Percentiles rank a stretch among this genome's conserved stretches.
phyloP scores from a whole-genome alignment of 2,329 filamentous ascomycete species.

The Exserohilum rostratum region DNA sequence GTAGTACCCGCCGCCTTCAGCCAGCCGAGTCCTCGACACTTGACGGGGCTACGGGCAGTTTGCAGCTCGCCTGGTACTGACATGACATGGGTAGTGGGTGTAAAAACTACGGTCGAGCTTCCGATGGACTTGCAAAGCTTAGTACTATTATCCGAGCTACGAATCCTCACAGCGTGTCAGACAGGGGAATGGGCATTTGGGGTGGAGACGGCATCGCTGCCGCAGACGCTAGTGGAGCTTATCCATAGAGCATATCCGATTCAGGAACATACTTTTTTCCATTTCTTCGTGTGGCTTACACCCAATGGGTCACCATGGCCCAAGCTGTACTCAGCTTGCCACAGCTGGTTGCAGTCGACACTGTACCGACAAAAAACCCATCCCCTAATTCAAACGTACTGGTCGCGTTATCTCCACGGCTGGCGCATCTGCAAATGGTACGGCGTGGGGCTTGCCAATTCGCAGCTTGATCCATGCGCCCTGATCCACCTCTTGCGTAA shows the following conservation, averaged over 20 bases:
- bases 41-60: neutral
- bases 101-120: neutral
- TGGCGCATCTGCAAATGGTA: slow-evolving; percentile 74
- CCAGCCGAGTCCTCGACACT: neutral
- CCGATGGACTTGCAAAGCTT: neutral
- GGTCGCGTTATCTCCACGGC: slow-evolving; percentile 63
- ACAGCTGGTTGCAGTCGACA: too few relatives aligned
- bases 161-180: neutral
- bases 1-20: neutral
- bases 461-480: slow-evolving; percentile 64
- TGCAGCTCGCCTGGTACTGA: too few relatives aligned
- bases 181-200: slow-evolving; percentile 3
- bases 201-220: slow-evolving; percentile 11
- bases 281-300: slow-evolving; percentile 10
- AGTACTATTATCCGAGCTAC: neutral
- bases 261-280: slow-evolving; percentile 8
- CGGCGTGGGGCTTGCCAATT: slow-evolving; percentile 75
- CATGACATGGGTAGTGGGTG: too few relatives aligned
- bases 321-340: neutral
- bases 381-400: slow-evolving; percentile 18
- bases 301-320: neutral
- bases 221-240: slow-evolving; percentile 9
- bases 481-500: slow-evolving; percentile 33
- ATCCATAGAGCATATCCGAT: slow-evolving; percentile 1
- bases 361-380: neutral